A percentile compares a stretch with the other conserved stretches of the same genome.
Evolutionary conservation across 805 yeast genomes (phyloP).

Genomic region (Pichia rugopelliculosa): DNA sequence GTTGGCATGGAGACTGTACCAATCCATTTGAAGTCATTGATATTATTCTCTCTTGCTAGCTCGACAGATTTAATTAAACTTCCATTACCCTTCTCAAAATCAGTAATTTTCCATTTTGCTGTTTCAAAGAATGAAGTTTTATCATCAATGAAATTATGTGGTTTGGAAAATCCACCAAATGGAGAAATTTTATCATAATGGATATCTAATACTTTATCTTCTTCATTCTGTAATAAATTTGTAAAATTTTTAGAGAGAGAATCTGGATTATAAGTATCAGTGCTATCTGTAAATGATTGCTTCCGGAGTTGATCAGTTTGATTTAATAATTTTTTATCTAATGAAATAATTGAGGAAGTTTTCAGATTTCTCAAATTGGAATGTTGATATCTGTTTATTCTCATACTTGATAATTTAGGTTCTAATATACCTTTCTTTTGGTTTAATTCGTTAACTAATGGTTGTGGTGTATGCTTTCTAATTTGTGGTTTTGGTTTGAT

Average conservation of each 20-base stretch:
- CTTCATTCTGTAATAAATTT: slow-evolving; percentile 6
- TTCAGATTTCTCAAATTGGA: slow-evolving; percentile 6
- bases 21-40: slow-evolving; percentile 54
- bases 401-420: slow-evolving; percentile 15
- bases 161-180: slow-evolving; percentile 69
- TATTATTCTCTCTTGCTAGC: slow-evolving; percentile 39
- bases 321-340: slow-evolving; percentile 1
- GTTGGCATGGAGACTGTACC: slow-evolving; percentile 93
- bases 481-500: slow-evolving; percentile 21
- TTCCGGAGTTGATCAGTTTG: not conserved
- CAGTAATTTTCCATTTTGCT: slow-evolving; percentile 69
- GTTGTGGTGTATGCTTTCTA: slow-evolving; percentile 11
- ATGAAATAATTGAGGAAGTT: slow-evolving; percentile 5
- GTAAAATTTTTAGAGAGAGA: slow-evolving; percentile 1
- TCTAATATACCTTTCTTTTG: slow-evolving; percentile 1
- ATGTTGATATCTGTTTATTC: slow-evolving; percentile 11
- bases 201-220: slow-evolving; percentile 8
- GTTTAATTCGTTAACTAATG: slow-evolving; percentile 5
- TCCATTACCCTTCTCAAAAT: slow-evolving; percentile 74
- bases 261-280: slow-evolving; percentile 6
- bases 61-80: slow-evolving; percentile 80
- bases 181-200: slow-evolving; percentile 39
- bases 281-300: not conserved
- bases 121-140: slow-evolving; percentile 42
- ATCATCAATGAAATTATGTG: slow-evolving; percentile 37